A percentile compares a stretch with the other conserved stretches of the same genome.
Evolutionary conservation across 2,329 filamentous ascomycete species (phyloP).

Genomic region (Colletotrichum orchidophilum): DNA sequence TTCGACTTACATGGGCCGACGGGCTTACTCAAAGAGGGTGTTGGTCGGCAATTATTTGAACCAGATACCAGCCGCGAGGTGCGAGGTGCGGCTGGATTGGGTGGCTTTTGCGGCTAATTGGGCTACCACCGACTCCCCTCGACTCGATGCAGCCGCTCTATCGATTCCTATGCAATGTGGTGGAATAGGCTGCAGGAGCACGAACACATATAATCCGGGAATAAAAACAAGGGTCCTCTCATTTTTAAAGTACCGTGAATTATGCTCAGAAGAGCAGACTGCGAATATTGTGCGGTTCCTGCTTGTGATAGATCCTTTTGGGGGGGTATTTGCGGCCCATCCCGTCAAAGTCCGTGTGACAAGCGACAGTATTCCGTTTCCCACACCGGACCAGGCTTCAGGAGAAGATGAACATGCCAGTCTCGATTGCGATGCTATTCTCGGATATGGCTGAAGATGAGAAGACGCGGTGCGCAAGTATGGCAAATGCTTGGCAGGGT

Average conservation of each 20-base stretch:
- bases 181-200: not conserved
- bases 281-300: not conserved
- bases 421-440: conserved; percentile 3
- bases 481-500: conserved; percentile 11
- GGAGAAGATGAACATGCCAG: not conserved
- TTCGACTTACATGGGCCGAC: conserved; percentile 5
- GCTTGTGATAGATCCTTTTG: not conserved
- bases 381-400: not conserved
- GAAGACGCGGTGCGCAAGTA: not conserved
- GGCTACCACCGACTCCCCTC: not conserved
- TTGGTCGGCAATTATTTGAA: not conserved
- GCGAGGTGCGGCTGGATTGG: not conserved
- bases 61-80: not conserved
- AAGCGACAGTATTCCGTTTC: not conserved
- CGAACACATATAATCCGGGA: conserved; percentile 3
- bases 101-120: not conserved
- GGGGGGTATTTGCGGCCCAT: not conserved
- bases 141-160: not conserved
- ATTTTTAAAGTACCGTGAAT: not conserved
- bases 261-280: not conserved
- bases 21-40: conserved; percentile 15
- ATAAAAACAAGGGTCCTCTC: not conserved
- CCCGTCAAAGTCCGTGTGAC: not conserved
- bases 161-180: too few species aligned
- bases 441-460: conserved; percentile 11